Conservation (phyloP, 2,329 filamentous ascomycete species). For the Lecanoromycetidae sp. region DNA sequence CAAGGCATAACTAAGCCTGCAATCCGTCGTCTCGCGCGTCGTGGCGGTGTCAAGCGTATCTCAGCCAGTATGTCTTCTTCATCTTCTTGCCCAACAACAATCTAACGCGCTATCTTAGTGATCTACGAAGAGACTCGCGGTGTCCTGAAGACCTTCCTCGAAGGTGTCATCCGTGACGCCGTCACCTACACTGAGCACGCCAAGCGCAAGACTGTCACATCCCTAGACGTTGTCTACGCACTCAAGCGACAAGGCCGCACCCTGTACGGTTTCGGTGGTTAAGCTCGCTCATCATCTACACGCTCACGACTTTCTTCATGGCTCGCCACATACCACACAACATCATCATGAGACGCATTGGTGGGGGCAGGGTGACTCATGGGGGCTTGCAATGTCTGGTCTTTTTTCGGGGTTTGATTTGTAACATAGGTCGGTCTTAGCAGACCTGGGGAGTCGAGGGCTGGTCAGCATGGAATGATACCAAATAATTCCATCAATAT, state of each 20-base stretch:
- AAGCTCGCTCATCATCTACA: constrained; percentile 30
- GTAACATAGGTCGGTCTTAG: constrained; percentile 14
- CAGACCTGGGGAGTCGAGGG: constrained; percentile 14
- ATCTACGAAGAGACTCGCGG: constrained; percentile 70
- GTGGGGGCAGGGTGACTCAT: constrained; percentile 3
- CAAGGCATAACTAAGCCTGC: constrained; percentile 44
- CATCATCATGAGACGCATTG: constrained; percentile 11
- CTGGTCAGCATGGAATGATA: constrained; percentile 15
- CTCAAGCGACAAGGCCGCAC: constrained; percentile 58
- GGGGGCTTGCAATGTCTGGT: constrained; percentile 2
- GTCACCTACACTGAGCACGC: constrained; percentile 71
- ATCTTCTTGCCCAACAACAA: background rate
- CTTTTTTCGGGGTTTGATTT: constrained; percentile 12
- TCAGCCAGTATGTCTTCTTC: constrained; percentile 33
- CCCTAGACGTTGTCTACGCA: constrained; percentile 55
- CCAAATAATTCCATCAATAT: constrained; percentile 12
- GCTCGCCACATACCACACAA: constrained; percentile 10
- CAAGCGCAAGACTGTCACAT: constrained; percentile 70
- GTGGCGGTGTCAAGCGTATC: constrained; percentile 43
- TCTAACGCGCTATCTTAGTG: constrained; percentile 36
- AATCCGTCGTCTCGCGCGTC: constrained; percentile 42
- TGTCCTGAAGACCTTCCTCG: constrained; percentile 68
- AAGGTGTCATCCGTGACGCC: constrained; percentile 63
- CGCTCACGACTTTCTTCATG: constrained; percentile 9
- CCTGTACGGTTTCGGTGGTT: constrained; percentile 84